Base-by-base conservation (phyloP, 2,329 filamentous ascomycete species). In the Pseudogymnoascus destructans region DNA sequence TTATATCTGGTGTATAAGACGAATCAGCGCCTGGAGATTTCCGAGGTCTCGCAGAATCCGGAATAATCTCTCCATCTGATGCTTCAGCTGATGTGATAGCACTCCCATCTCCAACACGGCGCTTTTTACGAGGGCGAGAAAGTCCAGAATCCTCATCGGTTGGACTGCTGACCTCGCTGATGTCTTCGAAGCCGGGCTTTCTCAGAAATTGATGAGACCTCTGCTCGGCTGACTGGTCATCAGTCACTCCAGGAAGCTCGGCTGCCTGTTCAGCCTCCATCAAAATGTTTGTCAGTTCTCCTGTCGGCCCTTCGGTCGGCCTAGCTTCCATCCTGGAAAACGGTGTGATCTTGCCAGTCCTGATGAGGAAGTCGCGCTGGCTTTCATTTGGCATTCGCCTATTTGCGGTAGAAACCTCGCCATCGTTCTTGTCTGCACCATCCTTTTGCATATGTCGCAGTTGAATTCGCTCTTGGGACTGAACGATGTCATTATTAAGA, bases 291-390 rank as follows among this genome's bases (percentile, higher is more conserved):
- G 86, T 85, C 13, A 95, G 75, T 60, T 84, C 85, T 1, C 85
- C 85, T 46, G 84, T 77, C 2, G 83, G 77, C 2, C 79, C 81
- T 25, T 80, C 75, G 3, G 77, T 67, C 21, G 66, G 77, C 1
- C 83, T 74, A 11, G 81, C 78, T 23, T 82, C 82, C 65, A 95
- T 80, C 40, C 59, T 62, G 62, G 85, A 87, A 67, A 98, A 98
- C 0, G 93, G 93, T 0, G 93, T 98, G 64, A 98, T 97, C 73
- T 97, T 97, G 61, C 93, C 93, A 0, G 92, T 98, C 25, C 93
- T 84, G 55, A 98, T 93, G 52, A 98, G 79, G 69, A 87, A 98
- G 52, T 95, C 91, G 56, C 91, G 82, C 61, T 89, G 84, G 21
- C 81, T 89, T 73, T 97, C 93, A 61, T 87, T 87, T 1, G 87